Evolutionary conservation across 1,284 basidiomycete genomes (phyloP).

Genomic region (Cystobasidium pallidum): DNA sequence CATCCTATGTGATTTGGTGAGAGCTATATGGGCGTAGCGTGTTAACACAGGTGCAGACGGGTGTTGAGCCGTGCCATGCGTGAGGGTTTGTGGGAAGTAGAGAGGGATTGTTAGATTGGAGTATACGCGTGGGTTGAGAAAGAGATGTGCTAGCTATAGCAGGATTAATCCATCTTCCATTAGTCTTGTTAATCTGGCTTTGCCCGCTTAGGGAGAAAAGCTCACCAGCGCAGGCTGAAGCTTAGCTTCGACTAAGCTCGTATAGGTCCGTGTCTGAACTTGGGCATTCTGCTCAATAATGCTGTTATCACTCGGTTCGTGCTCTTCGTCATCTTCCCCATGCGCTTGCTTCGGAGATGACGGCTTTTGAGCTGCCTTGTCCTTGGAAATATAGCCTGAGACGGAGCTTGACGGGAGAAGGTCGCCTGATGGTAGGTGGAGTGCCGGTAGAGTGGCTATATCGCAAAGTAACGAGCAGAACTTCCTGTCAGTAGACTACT

Average conservation of each 20-base stretch:
- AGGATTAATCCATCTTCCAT: too few relatives aligned
- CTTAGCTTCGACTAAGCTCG: constrained; percentile 34
- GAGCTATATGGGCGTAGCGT: constrained; percentile 31
- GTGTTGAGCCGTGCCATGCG: constrained; percentile 35
- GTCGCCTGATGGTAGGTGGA: constrained; percentile 35
- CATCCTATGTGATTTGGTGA: constrained; percentile 17
- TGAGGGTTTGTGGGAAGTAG: constrained; percentile 41
- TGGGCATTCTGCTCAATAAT: constrained; percentile 24
- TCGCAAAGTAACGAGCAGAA: neutral
- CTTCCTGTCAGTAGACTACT: constrained; percentile 5
- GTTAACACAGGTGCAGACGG: constrained; percentile 31
- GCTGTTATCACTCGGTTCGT: constrained; percentile 23
- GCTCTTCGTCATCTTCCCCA: constrained; percentile 22
- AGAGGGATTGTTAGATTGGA: constrained; percentile 38
- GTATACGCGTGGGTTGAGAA: constrained; percentile 36
- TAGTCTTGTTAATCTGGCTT: neutral
- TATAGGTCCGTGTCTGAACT: constrained; percentile 28
- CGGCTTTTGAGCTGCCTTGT: constrained; percentile 30
- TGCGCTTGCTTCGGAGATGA: neutral
- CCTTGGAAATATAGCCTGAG: constrained; percentile 29
- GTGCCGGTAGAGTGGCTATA: constrained; percentile 28
- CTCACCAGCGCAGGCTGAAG: constrained; percentile 35
- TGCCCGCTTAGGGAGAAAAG: neutral
- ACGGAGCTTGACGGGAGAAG: constrained; percentile 31
- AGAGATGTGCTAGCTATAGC: constrained; percentile 41